Base-by-base conservation (phyloP, 2,329 filamentous ascomycete genomes). In the Macroventuria anomochaeta region DNA sequence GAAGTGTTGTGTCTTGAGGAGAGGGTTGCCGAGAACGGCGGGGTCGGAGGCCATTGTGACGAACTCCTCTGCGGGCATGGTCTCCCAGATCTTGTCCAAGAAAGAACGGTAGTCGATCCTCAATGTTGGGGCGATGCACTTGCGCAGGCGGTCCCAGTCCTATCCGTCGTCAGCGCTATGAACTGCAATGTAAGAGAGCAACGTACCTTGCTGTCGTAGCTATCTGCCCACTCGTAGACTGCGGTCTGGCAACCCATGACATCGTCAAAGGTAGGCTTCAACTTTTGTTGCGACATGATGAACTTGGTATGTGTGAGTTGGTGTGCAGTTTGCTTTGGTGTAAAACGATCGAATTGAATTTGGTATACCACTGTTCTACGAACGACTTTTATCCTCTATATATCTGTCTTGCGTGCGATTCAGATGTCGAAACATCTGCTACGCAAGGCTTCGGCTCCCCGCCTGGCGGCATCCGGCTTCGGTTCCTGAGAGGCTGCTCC, bases 71-170 rank as follows among this genome's bases (percentile, higher is more conserved):
- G 81, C 81, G 0, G 81, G 80, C 81, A 85, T 83, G 13, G 75
- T 70, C 56, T 83, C 81, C 82, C 82, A 84, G 46, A 80, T 67
- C 71, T 83, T 81, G 73, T 79, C 74, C 56, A 84, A 74, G 64
- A 84, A 80, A 12, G 71, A 85, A 59, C 71, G 79, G 81, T 92
- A 92, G 79, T 92, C 89, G 65, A 91, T 82, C 80, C 75, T 77
- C 12, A 85, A 68, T 1, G 81, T 85, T 1, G 86, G 86, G 2
- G 86, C 86, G 61, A 89, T 85, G 76, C 82, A 84, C 58, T 81
- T 83, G 61, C 77, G 68, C 23, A 88, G 79, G 44, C 84, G 81
- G 12, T 79, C 76, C 84, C 85, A 88, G 75, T 88, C 83, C 74
- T 75, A 49, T 17, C 5, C 32, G 15, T 29, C 15, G 37, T 55